Evolutionary conservation across 805 yeast species (phyloP).

Genomic region (Priceomyces fermenticarens): DNA sequence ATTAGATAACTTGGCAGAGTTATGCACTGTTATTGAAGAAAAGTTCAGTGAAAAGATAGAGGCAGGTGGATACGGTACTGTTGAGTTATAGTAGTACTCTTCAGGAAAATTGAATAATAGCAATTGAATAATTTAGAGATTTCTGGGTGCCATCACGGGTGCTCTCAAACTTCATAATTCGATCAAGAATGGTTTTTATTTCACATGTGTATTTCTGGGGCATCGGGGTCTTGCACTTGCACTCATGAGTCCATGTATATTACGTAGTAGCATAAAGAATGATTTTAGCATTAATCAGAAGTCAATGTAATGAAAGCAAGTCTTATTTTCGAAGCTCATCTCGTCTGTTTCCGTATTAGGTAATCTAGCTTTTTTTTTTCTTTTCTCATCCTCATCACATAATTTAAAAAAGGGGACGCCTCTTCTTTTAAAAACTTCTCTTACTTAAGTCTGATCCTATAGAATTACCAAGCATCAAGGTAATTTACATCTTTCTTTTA

Average conservation of each 20-base stretch:
- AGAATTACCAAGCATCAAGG: no score
- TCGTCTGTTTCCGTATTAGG: constrained; percentile 1
- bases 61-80: constrained; percentile 49
- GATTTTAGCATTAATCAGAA: constrained; percentile 3
- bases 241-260: background rate
- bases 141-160: background rate
- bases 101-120: background rate
- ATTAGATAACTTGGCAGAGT: constrained; percentile 73
- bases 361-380: constrained; percentile 3
- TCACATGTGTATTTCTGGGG: no score
- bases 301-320: background rate
- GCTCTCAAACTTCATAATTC: background rate
- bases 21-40: constrained; percentile 82
- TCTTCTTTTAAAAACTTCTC: background rate
- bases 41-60: constrained; percentile 68
- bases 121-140: background rate
- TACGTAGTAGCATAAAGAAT: constrained; percentile 1
- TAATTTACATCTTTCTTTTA: background rate
- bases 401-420: constrained; percentile 1
- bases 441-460: background rate
- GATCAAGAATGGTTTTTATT: background rate
- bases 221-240: no score
- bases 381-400: constrained; percentile 3
- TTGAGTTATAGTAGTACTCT: constrained; percentile 37
- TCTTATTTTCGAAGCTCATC: background rate